Evolutionary conservation across 1,284 basidiomycete species (phyloP).

Genomic region (Cutaneotrichosporon cavernicola): DNA sequence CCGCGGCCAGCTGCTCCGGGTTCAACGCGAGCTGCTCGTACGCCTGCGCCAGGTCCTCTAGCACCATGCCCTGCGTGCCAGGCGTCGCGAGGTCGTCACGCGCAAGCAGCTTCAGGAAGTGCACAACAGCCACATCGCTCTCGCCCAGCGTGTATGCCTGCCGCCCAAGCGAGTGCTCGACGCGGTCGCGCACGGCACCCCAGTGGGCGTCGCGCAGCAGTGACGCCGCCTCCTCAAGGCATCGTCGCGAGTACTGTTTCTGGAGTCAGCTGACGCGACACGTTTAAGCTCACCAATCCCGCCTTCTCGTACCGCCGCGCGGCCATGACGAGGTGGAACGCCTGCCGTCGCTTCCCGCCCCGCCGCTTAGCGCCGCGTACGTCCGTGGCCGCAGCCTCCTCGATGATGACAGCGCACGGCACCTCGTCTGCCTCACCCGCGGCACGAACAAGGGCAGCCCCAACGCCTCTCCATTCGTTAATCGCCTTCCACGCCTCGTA

Average conservation of each 20-base stretch:
- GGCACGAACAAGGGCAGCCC: conserved; percentile 44
- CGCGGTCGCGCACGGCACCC: conserved; percentile 53
- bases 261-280: conserved; percentile 25
- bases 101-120: conserved; percentile 54
- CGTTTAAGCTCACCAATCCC: conserved; percentile 52
- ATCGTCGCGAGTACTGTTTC: conserved; percentile 54
- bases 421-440: conserved; percentile 57
- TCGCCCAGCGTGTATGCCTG: conserved; percentile 58
- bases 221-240: conserved; percentile 50
- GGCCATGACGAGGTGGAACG: conserved; percentile 56
- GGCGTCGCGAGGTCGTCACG: conserved; percentile 37
- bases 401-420: conserved; percentile 56
- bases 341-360: conserved; percentile 50
- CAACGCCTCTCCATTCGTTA: conserved; percentile 49
- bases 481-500: conserved; percentile 52
- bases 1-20: conserved; percentile 36
- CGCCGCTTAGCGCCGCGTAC: conserved; percentile 43
- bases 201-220: conserved; percentile 52
- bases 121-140: conserved; percentile 53
- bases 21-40: conserved; percentile 51
- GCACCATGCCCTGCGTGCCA: conserved; percentile 49
- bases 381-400: conserved; percentile 57
- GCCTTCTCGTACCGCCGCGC: conserved; percentile 58
- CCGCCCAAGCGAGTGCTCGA: conserved; percentile 57
- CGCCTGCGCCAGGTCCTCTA: conserved; percentile 56